Percentiles rank a stretch among this genome's conserved stretches.
Conservation (phyloP, 805 yeast genomes). For the Nakazawaea peltata region DNA sequence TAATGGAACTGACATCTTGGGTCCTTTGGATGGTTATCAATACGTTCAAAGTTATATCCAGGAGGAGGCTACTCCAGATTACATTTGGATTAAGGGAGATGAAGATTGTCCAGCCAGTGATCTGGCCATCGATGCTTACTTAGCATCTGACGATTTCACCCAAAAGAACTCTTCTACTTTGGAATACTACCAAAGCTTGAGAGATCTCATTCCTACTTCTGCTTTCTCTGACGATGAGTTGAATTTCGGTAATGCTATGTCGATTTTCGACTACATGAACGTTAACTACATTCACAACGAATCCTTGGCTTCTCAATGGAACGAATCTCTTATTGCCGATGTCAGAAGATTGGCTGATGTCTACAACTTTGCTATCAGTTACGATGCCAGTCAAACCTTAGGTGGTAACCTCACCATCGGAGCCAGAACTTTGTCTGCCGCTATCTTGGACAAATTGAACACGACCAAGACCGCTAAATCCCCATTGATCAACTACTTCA, state of each 20-base stretch:
- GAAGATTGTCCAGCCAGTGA: constrained; percentile 30
- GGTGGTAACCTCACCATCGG: constrained; percentile 28
- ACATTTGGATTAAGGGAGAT: constrained; percentile 35
- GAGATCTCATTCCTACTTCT: constrained; percentile 17
- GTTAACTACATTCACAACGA: constrained; percentile 34
- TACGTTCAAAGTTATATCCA: constrained; percentile 32
- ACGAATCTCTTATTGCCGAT: constrained; percentile 21
- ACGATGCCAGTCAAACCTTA: constrained; percentile 20
- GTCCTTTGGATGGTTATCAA: constrained; percentile 37
- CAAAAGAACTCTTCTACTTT: constrained; percentile 26
- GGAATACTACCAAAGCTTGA: constrained; percentile 29
- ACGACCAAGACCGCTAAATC: constrained; percentile 24
- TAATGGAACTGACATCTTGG: constrained; percentile 30
- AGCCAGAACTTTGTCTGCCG: constrained; percentile 31
- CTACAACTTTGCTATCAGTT: constrained; percentile 29
- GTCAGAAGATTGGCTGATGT: constrained; percentile 29
- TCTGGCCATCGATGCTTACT: constrained; percentile 23
- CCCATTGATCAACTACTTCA: constrained; percentile 32
- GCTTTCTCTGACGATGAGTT: constrained; percentile 22
- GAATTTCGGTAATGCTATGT: constrained; percentile 30
- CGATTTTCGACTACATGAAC: constrained; percentile 30
- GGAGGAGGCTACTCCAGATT: constrained; percentile 25
- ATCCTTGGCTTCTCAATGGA: constrained; percentile 25
- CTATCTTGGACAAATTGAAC: constrained; percentile 25
- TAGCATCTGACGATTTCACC: constrained; percentile 22